Conservation (phyloP, 2,329 filamentous ascomycete species). For the Scleromitrula shiraiana region DNA sequence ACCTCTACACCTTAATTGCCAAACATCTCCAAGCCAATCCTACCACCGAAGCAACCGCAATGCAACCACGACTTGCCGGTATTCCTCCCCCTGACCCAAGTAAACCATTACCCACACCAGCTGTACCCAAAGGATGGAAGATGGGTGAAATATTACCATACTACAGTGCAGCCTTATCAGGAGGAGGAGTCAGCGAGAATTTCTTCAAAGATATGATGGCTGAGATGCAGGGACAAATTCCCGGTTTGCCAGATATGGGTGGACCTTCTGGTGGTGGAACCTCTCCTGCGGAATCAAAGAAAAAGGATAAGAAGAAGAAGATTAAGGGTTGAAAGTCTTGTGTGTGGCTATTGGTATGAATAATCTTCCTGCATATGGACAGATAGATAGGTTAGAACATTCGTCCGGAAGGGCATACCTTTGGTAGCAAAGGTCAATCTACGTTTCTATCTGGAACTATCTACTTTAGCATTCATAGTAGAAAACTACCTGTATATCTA, state of each 20-base stretch:
- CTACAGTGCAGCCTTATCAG: conserved; percentile 81
- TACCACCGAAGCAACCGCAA: conserved; percentile 62
- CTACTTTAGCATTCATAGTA: too few relatives aligned
- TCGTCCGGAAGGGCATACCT: conserved; percentile 6
- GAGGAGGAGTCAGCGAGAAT: conserved; percentile 90
- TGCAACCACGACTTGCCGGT: conserved; percentile 66
- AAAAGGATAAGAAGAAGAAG: conserved; percentile 37
- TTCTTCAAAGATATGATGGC: conserved; percentile 95
- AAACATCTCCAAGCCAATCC: conserved; percentile 70
- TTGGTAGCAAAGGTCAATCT: conserved; percentile 10
- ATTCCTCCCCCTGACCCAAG: conserved; percentile 53
- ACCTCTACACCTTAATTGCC: conserved; percentile 76
- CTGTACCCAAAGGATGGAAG: conserved; percentile 84
- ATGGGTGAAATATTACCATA: conserved; percentile 76
- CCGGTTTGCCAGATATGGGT: conserved; percentile 33
- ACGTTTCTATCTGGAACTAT: too few relatives aligned
- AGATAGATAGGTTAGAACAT: neutral
- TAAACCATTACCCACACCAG: conserved; percentile 62
- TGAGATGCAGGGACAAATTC: conserved; percentile 58
- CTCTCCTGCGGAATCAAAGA: conserved; percentile 36
- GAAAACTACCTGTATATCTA: too few relatives aligned
- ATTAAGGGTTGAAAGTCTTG: conserved; percentile 18
- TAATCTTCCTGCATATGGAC: too few relatives aligned
- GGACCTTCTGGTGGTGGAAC: conserved; percentile 21
- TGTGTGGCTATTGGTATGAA: neutral